Evolutionary conservation across 768 basidiomycete genomes (phyloP).

Genomic region (Rhodocollybia butyracea): DNA sequence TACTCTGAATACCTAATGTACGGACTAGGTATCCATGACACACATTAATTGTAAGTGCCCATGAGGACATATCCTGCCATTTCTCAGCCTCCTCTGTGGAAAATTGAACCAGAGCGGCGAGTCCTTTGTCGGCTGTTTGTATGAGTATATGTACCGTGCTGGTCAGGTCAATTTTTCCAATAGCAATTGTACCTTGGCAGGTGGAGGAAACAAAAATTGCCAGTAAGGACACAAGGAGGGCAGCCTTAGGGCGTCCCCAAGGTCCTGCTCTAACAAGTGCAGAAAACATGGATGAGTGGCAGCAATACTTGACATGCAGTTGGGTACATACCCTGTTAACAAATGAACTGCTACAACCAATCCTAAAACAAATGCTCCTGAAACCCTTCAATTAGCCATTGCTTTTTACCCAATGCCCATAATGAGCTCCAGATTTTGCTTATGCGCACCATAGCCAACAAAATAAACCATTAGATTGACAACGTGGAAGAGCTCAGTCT

Average conservation of each 20-base stretch:
- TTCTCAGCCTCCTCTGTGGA: background rate
- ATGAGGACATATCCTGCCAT: background rate
- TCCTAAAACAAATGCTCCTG: background rate
- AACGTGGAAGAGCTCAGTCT: background rate
- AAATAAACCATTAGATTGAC: background rate
- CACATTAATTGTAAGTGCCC: background rate
- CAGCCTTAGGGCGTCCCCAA: background rate
- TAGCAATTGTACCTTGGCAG: background rate
- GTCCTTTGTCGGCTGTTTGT: background rate
- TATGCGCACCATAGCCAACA: constrained; percentile 1
- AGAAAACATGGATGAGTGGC: background rate
- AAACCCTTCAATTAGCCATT: background rate
- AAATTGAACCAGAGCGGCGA: background rate
- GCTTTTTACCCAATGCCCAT: too few species aligned
- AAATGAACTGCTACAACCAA: background rate
- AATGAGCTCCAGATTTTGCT: background rate
- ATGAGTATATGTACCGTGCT: background rate
- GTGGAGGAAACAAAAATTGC: background rate
- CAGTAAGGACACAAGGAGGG: background rate
- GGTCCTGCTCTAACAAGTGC: background rate
- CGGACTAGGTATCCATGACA: too few species aligned
- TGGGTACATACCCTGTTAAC: background rate
- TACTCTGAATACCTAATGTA: too few species aligned
- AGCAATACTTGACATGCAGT: background rate
- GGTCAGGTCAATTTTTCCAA: background rate